Base-by-base conservation (phyloP, 2,329 filamentous ascomycete genomes). In the Fusarium nematophilum region DNA sequence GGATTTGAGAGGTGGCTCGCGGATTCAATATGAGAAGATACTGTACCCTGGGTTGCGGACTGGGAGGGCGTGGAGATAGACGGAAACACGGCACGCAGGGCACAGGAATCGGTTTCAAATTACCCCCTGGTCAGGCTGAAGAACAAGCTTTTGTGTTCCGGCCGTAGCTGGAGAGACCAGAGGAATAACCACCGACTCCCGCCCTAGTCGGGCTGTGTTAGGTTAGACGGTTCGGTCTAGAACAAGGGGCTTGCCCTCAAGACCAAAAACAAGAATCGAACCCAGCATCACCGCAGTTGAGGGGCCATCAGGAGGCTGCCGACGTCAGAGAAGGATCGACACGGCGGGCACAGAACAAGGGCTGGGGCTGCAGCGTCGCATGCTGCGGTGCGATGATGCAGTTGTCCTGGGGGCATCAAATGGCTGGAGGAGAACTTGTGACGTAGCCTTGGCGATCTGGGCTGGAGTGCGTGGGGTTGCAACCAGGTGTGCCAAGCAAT, bases 1-100 rank as follows among this genome's bases (percentile, higher is more conserved):
- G 72, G 65, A 3, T 73, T 73, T 59, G 68, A 73, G 40, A 57
- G 58, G 53, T 70, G 67, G 62, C 52, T 67, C 44, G 60, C 36
- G 33, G 49, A 59, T 53, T 54, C 45, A 23, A 66, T 59, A 48
- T 70, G 48, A 67, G 52, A 27, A n/a, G 31, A 14, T 6, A 13
- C 6, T 33, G 30, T 14, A 11, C 14, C 23, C 13, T 13, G 25
- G 26, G 29, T 6, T 21, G 21, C 21, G 34, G 14, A 21, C 14
- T 13, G 25, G 17, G 13, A 27, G 55, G 45, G 53, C 31, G 38
- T 55, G 39, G 15, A 14, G 29, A 33, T 62, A 62, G 43, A 62
- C 59, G 59, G 59, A 26, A 59, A 59, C 53, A 39, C 59, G 59
- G 59, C 59, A 62, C 58, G 48, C 27, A 14, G 21, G 59, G 37